Evolutionary conservation across 2,329 filamentous ascomycete species (phyloP).

Genomic region (Aspergillus sp.): DNA sequence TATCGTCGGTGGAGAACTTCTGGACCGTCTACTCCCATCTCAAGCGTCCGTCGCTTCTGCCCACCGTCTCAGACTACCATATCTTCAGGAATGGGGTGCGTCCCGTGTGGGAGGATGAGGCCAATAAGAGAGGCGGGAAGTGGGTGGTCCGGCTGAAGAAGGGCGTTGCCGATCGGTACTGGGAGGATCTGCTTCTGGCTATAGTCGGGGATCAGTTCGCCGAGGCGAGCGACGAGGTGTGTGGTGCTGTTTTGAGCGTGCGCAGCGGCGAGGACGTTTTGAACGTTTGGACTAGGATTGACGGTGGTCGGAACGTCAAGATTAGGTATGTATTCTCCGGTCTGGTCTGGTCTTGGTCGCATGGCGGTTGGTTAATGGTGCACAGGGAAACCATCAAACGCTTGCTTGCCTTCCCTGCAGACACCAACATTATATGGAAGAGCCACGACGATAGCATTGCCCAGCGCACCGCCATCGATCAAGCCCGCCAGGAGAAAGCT

Average conservation of each 20-base stretch:
- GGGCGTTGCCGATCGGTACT: slow-evolving; percentile 90
- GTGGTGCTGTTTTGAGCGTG: slow-evolving; percentile 87
- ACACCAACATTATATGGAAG: slow-evolving; percentile 85
- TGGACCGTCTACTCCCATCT: slow-evolving; percentile 83
- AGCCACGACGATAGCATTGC: slow-evolving; percentile 42
- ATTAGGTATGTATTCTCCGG: slow-evolving; percentile 59
- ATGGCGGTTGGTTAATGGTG: slow-evolving; percentile 18
- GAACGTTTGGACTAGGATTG: slow-evolving; percentile 93
- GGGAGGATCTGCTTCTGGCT: slow-evolving; percentile 86
- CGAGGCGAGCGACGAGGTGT: slow-evolving; percentile 88
- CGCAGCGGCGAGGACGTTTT: slow-evolving; percentile 93
- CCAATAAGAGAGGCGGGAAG: slow-evolving; percentile 92
- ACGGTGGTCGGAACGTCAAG: slow-evolving; percentile 88
- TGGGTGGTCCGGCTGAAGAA: slow-evolving; percentile 97
- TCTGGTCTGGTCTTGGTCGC: slow-evolving; percentile 10
- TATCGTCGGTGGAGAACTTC: slow-evolving; percentile 79
- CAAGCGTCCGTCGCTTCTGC: slow-evolving; percentile 76
- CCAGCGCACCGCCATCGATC: slow-evolving; percentile 24
- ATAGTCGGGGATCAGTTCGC: slow-evolving; percentile 90
- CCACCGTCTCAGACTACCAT: slow-evolving; percentile 93
- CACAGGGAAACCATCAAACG: slow-evolving; percentile 86
- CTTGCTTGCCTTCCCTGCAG: slow-evolving; percentile 71
- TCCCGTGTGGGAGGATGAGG: slow-evolving; percentile 96
- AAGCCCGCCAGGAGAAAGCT: slow-evolving; percentile 40
- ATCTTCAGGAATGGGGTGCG: slow-evolving; percentile 95